phyloP scores from a whole-genome alignment of 202 grass and related monocot genomes.

The Setaria italica region DNA sequence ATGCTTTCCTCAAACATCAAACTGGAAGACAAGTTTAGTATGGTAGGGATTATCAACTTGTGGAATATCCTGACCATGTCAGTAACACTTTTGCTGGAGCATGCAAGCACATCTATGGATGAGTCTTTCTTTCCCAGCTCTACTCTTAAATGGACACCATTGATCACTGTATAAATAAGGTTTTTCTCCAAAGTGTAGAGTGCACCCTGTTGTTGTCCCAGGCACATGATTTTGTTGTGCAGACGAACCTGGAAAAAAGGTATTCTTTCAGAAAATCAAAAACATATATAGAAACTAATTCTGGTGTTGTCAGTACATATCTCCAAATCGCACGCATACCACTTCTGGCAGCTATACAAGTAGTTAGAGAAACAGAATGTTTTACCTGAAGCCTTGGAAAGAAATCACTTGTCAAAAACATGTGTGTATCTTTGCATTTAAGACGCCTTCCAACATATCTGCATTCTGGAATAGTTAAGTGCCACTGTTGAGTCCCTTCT shows the following conservation, averaged over 20 bases:
- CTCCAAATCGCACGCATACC: not conserved
- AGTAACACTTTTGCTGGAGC: constrained; percentile 76
- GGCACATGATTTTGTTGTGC: constrained; percentile 71
- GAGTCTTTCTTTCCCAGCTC: constrained; percentile 62
- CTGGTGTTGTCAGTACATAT: not conserved
- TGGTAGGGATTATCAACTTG: constrained; percentile 70
- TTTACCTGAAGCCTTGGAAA: constrained; percentile 89
- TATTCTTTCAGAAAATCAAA: constrained; percentile 19
- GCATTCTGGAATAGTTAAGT: constrained; percentile 53
- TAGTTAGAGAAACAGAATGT: not conserved
- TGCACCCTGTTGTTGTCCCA: constrained; percentile 49
- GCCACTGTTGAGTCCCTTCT: constrained; percentile 62
- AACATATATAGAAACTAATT: not conserved
- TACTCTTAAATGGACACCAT: constrained; percentile 73
- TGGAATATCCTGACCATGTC: constrained; percentile 82
- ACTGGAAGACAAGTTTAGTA: constrained; percentile 67
- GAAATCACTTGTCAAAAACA: constrained; percentile 81
- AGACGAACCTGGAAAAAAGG: constrained; percentile 73
- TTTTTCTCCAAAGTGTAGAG: constrained; percentile 81
- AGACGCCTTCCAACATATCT: constrained; percentile 79
- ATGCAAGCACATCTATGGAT: constrained; percentile 83
- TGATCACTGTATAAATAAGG: constrained; percentile 77
- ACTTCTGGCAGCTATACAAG: constrained; percentile 4
- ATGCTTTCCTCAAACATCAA: constrained; percentile 81
- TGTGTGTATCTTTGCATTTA: constrained; percentile 73